These are phyloP conservation scores for Detonula confervacea DNA, from an alignment of 352 stramenopile genomes.

Conservation along the genomic window DNA sequence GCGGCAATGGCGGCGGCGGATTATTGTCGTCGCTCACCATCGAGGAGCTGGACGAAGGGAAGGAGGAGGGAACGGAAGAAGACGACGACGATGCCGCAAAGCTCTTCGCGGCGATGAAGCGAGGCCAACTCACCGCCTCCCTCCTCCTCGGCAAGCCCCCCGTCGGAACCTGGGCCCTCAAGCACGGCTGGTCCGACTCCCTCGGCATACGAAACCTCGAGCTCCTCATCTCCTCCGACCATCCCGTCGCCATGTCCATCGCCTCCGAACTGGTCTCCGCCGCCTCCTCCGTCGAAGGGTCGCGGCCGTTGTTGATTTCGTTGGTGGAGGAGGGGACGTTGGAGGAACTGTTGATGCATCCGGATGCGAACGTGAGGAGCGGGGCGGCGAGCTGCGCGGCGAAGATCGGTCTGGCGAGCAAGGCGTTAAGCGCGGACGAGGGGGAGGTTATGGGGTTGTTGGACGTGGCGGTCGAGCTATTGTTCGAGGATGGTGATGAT, in stretches of 20 bases:
- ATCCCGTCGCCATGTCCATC: constrained; percentile 73
- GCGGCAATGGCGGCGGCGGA: background rate
- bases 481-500: constrained; percentile 62
- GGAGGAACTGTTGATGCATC: constrained; percentile 62
- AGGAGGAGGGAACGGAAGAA: constrained; percentile 34
- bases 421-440: constrained; percentile 64
- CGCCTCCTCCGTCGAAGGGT: constrained; percentile 70
- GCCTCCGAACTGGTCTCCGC: constrained; percentile 77
- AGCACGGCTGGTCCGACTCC: constrained; percentile 59
- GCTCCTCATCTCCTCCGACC: constrained; percentile 61
- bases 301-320: constrained; percentile 53
- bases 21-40: constrained; percentile 52
- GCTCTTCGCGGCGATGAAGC: constrained; percentile 55
- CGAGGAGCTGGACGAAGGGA: constrained; percentile 70
- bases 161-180: constrained; percentile 75
- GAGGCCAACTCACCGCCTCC: constrained; percentile 54
- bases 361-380: constrained; percentile 70
- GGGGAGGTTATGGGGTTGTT: constrained; percentile 76
- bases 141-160: constrained; percentile 70
- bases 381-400: constrained; percentile 74
- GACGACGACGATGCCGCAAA: constrained; percentile 6
- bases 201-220: constrained; percentile 51
- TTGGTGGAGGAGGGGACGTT: constrained; percentile 66
- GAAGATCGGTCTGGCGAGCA: constrained; percentile 79
- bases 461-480: constrained; percentile 74